These are phyloP conservation scores for Pichia deserticola DNA, from an alignment of 805 yeast genomes.

Conservation along the genomic window DNA sequence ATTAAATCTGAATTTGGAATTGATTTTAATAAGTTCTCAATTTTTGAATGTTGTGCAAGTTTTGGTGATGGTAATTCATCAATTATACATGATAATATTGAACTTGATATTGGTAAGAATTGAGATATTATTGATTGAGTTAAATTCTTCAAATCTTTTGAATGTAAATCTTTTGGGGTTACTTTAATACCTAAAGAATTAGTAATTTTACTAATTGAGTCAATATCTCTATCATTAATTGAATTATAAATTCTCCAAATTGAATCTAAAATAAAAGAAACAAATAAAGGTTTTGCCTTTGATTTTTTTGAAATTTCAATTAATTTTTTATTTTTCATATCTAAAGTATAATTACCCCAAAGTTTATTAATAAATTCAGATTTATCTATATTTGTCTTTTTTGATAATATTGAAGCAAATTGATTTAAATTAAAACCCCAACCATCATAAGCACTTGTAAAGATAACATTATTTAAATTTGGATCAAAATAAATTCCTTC, in stretches of 20 bases:
- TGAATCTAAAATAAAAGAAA: constrained; percentile 76
- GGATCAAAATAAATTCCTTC: constrained; percentile 83
- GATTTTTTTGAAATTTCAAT: constrained; percentile 57
- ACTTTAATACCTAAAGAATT: constrained; percentile 61
- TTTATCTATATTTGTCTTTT: constrained; percentile 77
- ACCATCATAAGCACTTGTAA: constrained; percentile 89
- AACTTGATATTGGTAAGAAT: constrained; percentile 90
- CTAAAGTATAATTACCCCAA: constrained; percentile 92
- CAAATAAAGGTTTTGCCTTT: constrained; percentile 71
- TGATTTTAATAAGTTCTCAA: constrained; percentile 56
- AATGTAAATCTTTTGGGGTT: constrained; percentile 65
- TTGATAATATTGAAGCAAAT: constrained; percentile 78
- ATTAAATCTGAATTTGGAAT: constrained; percentile 45
- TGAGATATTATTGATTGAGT: constrained; percentile 70
- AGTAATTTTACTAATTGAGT: constrained; percentile 67
- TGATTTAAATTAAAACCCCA: constrained; percentile 95
- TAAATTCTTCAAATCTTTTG: constrained; percentile 65
- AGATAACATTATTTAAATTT: constrained; percentile 78
- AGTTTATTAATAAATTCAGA: constrained; percentile 73
- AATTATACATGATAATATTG: constrained; percentile 76
- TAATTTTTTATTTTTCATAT: constrained; percentile 83
- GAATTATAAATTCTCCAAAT: constrained; percentile 88
- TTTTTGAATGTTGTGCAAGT: constrained; percentile 63
- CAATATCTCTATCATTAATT: constrained; percentile 58
- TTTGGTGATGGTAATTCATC: constrained; percentile 81